These are phyloP conservation scores for Nemophila menziesii DNA, from an alignment of 257 asterid genomes.

Conservation along the genomic window DNA sequence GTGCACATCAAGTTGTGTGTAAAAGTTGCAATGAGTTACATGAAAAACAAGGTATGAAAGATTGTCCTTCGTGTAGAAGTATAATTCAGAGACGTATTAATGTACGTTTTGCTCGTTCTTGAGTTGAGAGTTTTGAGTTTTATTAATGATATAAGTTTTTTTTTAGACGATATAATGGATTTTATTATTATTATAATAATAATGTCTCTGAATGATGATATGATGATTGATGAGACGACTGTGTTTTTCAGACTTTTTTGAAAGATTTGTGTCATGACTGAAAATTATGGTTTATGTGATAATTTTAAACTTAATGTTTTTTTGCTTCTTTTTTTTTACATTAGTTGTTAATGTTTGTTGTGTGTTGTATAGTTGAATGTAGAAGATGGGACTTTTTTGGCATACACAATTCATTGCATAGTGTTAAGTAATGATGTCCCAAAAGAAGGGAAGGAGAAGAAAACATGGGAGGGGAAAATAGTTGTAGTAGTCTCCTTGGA, in stretches of 20 bases:
- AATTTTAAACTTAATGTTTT: too few species aligned
- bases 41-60: constrained; percentile 94
- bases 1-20: constrained; percentile 96
- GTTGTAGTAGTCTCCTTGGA: too few species aligned
- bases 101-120: constrained; percentile 66
- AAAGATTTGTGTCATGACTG: constrained; percentile 24
- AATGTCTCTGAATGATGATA: constrained; percentile 28
- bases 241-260: constrained; percentile 16
- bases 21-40: constrained; percentile 78
- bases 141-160: too few species aligned
- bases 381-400: too few species aligned
- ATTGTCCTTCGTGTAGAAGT: constrained; percentile 94
- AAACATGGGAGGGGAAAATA: too few species aligned
- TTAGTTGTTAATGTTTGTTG: too few species aligned
- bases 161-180: background rate
- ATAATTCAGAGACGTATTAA: constrained; percentile 67
- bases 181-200: constrained; percentile 15
- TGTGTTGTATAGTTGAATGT: too few species aligned
- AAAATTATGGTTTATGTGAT: constrained; percentile 12
- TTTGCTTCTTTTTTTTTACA: background rate
- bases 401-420: too few species aligned
- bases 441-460: too few species aligned
- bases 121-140: too few species aligned
- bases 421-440: too few species aligned
- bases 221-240: constrained; percentile 29